Evolutionary conservation across 192 early-diverging fungal genomes (phyloP).

Genomic region (Linnemannia hyalina): DNA sequence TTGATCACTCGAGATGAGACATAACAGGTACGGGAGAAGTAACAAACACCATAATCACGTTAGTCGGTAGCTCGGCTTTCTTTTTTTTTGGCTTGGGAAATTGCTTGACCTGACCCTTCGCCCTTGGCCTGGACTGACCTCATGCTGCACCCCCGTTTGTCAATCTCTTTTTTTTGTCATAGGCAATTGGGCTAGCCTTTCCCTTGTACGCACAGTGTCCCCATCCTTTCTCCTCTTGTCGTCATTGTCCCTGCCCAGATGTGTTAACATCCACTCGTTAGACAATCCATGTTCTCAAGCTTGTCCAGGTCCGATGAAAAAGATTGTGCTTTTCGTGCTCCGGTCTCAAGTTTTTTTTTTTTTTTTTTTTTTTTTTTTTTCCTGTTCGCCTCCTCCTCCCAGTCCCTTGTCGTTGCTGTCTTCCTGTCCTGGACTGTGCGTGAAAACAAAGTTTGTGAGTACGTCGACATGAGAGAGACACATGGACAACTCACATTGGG

Average conservation of each 20-base stretch:
- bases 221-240: neutral
- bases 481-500: neutral
- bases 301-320: too few species aligned
- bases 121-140: neutral
- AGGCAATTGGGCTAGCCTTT: neutral
- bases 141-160: neutral
- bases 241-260: neutral
- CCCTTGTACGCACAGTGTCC: neutral
- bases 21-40: neutral
- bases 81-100: neutral
- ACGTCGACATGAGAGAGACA: neutral
- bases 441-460: neutral
- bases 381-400: too few species aligned
- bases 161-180: neutral
- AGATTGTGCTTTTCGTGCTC: too few species aligned
- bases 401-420: too few species aligned
- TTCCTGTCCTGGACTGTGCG: too few species aligned
- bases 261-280: too few species aligned
- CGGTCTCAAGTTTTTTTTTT: too few species aligned
- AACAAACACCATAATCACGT: neutral
- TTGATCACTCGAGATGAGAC: neutral
- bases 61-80: neutral
- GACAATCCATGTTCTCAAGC: too few species aligned
- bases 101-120: neutral
- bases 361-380: too few species aligned